Evolutionary conservation across 331 rosid species (phyloP).

Genomic region (Pyrus hybrid): DNA sequence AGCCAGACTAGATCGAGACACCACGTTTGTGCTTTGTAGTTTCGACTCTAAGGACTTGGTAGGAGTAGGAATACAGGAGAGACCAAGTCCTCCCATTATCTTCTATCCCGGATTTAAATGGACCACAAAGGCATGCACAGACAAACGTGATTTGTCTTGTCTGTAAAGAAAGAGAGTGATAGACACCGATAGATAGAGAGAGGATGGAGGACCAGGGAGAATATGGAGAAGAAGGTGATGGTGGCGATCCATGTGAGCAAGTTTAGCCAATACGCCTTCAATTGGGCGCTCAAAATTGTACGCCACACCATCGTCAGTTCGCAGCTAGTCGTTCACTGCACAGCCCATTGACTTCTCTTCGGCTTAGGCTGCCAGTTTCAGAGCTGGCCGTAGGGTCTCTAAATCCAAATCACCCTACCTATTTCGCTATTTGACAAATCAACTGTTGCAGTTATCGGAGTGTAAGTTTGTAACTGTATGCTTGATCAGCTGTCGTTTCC

Average conservation of each 20-base stretch:
- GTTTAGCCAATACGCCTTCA: constrained; percentile 34
- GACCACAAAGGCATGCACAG: neutral
- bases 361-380: constrained; percentile 15
- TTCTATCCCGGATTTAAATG: neutral
- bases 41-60: neutral
- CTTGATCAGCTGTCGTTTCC: neutral
- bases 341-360: constrained; percentile 17
- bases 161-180: neutral
- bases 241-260: constrained; percentile 48
- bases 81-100: neutral
- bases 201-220: constrained; percentile 14
- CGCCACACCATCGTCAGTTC: constrained; percentile 19
- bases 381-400: constrained; percentile 19
- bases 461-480: neutral
- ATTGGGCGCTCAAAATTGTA: constrained; percentile 36
- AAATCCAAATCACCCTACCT: neutral
- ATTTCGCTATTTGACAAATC: too few relatives aligned
- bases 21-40: neutral
- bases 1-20: neutral
- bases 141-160: neutral
- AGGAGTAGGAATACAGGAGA: neutral
- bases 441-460: neutral
- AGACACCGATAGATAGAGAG: neutral
- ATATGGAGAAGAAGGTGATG: constrained; percentile 32
- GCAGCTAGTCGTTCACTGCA: constrained; percentile 28